Conservation (phyloP, 2,329 filamentous ascomycete species). For the Dothistroma pini region DNA sequence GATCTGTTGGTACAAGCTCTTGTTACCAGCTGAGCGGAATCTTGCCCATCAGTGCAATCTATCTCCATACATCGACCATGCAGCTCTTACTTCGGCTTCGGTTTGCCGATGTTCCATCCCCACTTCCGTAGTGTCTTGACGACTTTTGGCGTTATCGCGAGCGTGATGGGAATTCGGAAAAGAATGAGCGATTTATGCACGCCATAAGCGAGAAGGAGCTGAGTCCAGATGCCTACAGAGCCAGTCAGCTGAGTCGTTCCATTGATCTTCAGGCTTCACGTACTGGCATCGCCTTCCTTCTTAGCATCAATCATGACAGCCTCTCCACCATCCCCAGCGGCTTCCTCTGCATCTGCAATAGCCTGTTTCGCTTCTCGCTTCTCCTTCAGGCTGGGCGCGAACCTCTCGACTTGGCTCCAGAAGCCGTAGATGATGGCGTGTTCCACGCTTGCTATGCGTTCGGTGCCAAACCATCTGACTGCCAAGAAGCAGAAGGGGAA, state of each 20-base stretch:
- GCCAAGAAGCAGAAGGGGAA: conserved; percentile 94
- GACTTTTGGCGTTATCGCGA: conserved; percentile 88
- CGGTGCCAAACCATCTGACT: conserved; percentile 76
- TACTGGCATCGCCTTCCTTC: conserved; percentile 32
- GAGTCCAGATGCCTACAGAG: conserved; percentile 65
- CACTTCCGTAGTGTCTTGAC: conserved; percentile 81
- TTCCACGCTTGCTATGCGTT: conserved; percentile 74
- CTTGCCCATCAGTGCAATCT: neutral
- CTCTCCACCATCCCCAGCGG: conserved; percentile 44
- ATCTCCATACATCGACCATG: conserved; percentile 1
- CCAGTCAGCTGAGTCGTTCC: conserved; percentile 13
- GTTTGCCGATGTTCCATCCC: conserved; percentile 92
- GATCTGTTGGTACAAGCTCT: conserved; percentile 2
- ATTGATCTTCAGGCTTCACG: conserved; percentile 5
- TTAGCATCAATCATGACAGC: conserved; percentile 19
- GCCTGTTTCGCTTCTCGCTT: conserved; percentile 20
- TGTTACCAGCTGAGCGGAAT: conserved; percentile 6
- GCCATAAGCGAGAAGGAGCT: conserved; percentile 88
- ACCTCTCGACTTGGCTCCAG: conserved; percentile 58
- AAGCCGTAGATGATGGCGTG: conserved; percentile 62
- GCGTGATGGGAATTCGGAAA: conserved; percentile 85
- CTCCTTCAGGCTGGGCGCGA: conserved; percentile 47
- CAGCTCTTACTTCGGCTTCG: conserved; percentile 16
- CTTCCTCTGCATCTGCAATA: conserved; percentile 16
- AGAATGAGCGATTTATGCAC: conserved; percentile 99